Conservation (phyloP, 805 yeast genomes). For the Candida hungchunana region DNA sequence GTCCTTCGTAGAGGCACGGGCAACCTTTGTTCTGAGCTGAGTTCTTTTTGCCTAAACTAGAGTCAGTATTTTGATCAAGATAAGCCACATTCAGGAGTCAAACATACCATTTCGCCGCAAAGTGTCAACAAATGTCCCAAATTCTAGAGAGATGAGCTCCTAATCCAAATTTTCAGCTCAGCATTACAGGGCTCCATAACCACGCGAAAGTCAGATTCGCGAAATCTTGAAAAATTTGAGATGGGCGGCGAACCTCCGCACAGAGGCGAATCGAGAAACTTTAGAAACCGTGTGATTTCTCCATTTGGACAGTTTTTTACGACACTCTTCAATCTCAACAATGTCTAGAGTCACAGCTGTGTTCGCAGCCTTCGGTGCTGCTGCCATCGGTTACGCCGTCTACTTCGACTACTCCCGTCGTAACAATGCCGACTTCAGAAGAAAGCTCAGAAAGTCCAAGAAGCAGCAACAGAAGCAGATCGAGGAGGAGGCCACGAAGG, state of each 20-base stretch:
- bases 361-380: conserved; percentile 36
- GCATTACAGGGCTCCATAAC: too few relatives aligned
- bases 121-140: too few relatives aligned
- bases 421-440: conserved; percentile 76
- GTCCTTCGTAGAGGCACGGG: conserved; percentile 30
- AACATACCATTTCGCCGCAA: too few relatives aligned
- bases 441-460: conserved; percentile 58
- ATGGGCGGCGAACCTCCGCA: too few relatives aligned
- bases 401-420: conserved; percentile 95
- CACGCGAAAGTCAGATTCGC: too few relatives aligned
- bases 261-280: too few relatives aligned
- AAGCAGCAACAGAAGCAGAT: conserved; percentile 57
- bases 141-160: conserved; percentile 1
- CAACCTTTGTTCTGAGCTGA: conserved; percentile 32
- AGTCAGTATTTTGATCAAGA: too few relatives aligned
- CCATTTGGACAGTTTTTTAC: too few relatives aligned
- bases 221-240: conserved; percentile 10
- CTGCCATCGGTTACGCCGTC: conserved; percentile 69
- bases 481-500: conserved; percentile 49
- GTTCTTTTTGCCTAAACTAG: conserved; percentile 37
- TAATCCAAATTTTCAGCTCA: neutral
- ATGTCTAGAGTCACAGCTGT: conserved; percentile 30
- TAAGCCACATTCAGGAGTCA: too few relatives aligned
- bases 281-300: too few relatives aligned
- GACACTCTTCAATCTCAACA: conserved; percentile 1